These are phyloP conservation scores for Nothopassalora personata DNA, from an alignment of 2,329 filamentous ascomycete genomes.

Conservation along the genomic window DNA sequence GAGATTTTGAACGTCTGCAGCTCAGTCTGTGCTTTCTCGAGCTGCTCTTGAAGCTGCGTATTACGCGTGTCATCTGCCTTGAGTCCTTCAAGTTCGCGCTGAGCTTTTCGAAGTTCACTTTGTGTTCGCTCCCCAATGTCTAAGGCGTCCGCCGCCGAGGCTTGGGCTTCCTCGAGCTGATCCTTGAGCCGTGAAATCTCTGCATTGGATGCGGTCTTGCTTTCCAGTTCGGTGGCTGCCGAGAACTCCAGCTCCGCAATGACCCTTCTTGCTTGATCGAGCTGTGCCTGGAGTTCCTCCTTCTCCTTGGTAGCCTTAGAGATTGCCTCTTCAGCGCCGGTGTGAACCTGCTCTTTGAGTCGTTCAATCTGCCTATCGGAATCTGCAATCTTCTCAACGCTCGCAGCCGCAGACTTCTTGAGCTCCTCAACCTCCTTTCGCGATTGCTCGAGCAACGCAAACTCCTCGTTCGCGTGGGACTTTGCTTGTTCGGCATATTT, in stretches of 20 bases:
- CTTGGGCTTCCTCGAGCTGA: neutral
- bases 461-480: neutral
- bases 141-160: neutral
- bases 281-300: neutral
- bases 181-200: neutral
- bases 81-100: neutral
- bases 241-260: neutral
- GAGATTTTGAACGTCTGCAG: neutral
- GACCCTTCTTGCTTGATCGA: neutral
- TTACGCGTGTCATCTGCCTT: neutral
- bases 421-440: neutral
- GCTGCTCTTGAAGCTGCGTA: neutral
- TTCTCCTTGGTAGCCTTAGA: neutral
- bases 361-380: neutral
- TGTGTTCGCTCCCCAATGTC: neutral
- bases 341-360: neutral
- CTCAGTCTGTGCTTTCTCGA: neutral
- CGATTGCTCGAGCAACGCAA: neutral
- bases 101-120: neutral
- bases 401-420: conserved; percentile 4
- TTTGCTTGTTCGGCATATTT: neutral
- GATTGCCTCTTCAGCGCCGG: neutral
- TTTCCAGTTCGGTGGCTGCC: neutral
- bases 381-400: neutral
- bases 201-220: neutral